Percentiles rank a stretch among this genome's conserved stretches.
These are phyloP conservation scores for Dunaliella primolecta DNA, from an alignment of 139 green algal genomes.

Conservation along the genomic window DNA sequence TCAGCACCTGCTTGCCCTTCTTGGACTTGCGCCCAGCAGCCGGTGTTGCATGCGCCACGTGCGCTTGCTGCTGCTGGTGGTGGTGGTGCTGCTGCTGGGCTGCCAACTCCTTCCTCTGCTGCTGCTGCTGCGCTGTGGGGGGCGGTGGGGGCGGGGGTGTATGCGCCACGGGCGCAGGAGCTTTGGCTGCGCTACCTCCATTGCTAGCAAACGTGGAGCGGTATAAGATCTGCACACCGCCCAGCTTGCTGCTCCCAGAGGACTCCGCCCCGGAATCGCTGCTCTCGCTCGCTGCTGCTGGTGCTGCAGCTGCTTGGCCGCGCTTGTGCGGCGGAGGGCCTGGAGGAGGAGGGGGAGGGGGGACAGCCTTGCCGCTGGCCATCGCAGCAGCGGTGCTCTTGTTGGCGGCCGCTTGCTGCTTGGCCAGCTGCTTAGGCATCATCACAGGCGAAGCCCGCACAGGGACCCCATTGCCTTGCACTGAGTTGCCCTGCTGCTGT, in stretches of 20 bases:
- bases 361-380: neutral
- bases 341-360: neutral
- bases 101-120: neutral
- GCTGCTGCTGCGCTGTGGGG: neutral
- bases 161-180: neutral
- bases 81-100: neutral
- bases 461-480: neutral
- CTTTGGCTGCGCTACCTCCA: neutral
- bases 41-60: neutral
- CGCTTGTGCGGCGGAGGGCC: neutral
- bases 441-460: too few species aligned
- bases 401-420: neutral
- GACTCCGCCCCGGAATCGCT: neutral
- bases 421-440: neutral
- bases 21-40: neutral
- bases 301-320: neutral
- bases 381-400: neutral
- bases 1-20: constrained; percentile 9
- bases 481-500: neutral
- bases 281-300: neutral
- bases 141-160: neutral
- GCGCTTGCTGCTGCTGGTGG: neutral
- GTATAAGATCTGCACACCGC: constrained; percentile 16
- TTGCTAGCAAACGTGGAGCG: constrained; percentile 1
- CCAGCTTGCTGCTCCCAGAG: neutral